Conservation (phyloP, 371 early-diverging fungal genomes). For the Mortierella sp. region DNA sequence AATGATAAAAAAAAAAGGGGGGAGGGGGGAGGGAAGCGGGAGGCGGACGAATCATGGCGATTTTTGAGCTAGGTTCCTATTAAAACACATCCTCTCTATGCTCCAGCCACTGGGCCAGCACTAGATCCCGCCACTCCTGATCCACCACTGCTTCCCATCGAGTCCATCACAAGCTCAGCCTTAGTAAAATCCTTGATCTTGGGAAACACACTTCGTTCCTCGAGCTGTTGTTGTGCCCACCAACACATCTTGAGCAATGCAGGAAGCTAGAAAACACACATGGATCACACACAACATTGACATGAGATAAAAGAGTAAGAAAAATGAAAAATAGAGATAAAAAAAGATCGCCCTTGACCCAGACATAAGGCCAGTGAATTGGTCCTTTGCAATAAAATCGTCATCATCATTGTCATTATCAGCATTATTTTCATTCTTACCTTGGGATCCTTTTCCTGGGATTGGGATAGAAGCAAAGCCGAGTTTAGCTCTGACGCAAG, state of each 20-base stretch:
- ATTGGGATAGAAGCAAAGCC: constrained; percentile 89
- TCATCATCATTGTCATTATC: too few relatives aligned
- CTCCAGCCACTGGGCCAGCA: constrained; percentile 34
- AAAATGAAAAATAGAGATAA: constrained; percentile 2
- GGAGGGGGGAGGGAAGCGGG: neutral
- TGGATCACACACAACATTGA: neutral
- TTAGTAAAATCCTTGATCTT: constrained; percentile 85
- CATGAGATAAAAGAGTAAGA: too few relatives aligned
- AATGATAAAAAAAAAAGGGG: neutral
- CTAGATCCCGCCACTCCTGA: constrained; percentile 20
- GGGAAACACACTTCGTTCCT: constrained; percentile 84
- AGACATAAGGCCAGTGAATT: neutral
- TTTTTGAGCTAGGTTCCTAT: too few relatives aligned
- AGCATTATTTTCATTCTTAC: too few relatives aligned
- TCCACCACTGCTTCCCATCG: constrained; percentile 24
- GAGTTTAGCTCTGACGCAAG: constrained; percentile 95
- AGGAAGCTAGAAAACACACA: constrained; percentile 64
- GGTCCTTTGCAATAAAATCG: too few relatives aligned
- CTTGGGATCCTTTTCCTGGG: constrained; percentile 93
- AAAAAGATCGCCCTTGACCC: neutral
- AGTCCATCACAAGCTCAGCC: constrained; percentile 71
- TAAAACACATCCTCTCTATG: constrained; percentile 8
- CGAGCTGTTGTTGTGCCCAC: constrained; percentile 92
- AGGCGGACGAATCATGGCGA: too few relatives aligned
- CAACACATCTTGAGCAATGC: constrained; percentile 87